Percentiles rank a stretch among this genome's conserved stretches.
Evolutionary conservation across 2,329 filamentous ascomycete genomes (phyloP).

Genomic region (Trematosphaeria pertusa): DNA sequence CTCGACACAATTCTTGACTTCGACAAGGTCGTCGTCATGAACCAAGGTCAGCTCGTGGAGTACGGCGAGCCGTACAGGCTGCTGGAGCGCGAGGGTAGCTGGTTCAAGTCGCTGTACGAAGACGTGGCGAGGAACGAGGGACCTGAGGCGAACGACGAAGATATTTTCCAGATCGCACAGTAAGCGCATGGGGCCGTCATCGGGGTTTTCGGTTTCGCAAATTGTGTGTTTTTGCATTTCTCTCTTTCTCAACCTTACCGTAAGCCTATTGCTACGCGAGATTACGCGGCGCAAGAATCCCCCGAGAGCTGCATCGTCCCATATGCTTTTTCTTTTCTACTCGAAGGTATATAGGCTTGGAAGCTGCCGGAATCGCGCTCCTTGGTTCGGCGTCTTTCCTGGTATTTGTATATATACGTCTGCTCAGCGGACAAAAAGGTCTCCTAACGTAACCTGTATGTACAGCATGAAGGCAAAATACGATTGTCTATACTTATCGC

Average conservation of each 20-base stretch:
- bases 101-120: conserved; percentile 42
- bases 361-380: no score
- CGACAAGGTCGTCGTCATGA: conserved; percentile 61
- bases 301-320: no score
- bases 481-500: no score
- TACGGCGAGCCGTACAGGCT: conserved; percentile 38
- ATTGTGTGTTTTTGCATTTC: not conserved
- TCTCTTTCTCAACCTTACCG: not conserved
- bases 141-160: conserved; percentile 8
- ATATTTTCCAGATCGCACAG: conserved; percentile 18
- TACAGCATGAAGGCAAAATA: no score
- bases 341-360: no score
- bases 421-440: no score
- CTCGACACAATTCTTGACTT: conserved; percentile 63
- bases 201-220: not conserved
- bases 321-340: no score
- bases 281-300: not conserved
- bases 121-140: conserved; percentile 16
- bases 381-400: no score
- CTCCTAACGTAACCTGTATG: no score
- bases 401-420: no score
- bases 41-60: conserved; percentile 58
- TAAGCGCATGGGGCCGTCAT: conserved; percentile 2
- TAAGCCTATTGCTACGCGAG: not conserved
- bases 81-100: conserved; percentile 36